phyloP scores from a whole-genome alignment of 441 rosid genomes.

The Gossypium aridum region DNA sequence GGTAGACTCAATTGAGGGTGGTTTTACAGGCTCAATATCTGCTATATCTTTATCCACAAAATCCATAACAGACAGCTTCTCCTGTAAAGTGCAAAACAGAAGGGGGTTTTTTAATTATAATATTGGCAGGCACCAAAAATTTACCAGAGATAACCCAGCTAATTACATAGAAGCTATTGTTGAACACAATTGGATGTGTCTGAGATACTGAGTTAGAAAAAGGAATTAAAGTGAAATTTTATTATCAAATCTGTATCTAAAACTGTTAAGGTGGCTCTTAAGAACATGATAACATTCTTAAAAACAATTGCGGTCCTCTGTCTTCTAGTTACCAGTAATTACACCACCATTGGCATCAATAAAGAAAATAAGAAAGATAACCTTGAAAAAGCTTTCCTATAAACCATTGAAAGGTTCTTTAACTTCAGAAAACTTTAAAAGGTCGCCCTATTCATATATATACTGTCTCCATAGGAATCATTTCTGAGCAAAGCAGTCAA shows the following conservation, averaged over 20 bases:
- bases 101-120: too few species aligned
- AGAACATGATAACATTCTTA: not conserved
- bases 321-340: not conserved
- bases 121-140: conserved; percentile 7
- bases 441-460: too few species aligned
- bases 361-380: not conserved
- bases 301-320: not conserved
- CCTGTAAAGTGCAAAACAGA: conserved; percentile 33
- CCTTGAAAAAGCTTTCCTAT: not conserved
- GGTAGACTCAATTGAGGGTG: conserved; percentile 47
- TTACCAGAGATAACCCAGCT: not conserved
- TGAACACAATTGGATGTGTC: not conserved
- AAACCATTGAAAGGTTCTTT: not conserved
- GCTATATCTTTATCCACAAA: conserved; percentile 48
- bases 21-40: conserved; percentile 36
- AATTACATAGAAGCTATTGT: not conserved
- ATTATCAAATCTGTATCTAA: not conserved
- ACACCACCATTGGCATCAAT: not conserved
- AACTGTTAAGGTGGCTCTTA: not conserved
- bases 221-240: not conserved
- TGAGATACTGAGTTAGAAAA: not conserved
- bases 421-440: not conserved
- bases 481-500: too few species aligned
- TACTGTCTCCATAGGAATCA: too few species aligned
- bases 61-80: conserved; percentile 58